phyloP scores from a whole-genome alignment of 2,329 filamentous ascomycete species.

The Microdochium trichocladiopsis region DNA sequence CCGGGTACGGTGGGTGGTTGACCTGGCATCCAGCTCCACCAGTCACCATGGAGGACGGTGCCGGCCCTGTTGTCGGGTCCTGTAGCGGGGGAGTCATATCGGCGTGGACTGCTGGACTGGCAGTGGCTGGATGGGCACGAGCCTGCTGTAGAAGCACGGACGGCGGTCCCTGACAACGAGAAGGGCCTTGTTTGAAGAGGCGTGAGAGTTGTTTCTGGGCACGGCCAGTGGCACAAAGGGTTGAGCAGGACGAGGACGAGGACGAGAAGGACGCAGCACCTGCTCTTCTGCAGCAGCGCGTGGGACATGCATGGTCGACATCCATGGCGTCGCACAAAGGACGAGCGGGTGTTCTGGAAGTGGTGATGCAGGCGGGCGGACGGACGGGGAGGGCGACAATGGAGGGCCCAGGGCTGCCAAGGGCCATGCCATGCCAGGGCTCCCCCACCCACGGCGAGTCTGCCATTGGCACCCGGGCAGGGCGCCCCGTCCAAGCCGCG shows the following conservation, averaged over 20 bases:
- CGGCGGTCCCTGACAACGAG: not conserved
- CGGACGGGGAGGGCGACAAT: not conserved
- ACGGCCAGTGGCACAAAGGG: too few relatives aligned
- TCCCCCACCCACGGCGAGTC: not conserved
- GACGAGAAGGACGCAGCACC: too few relatives aligned
- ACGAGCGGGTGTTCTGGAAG: too few relatives aligned
- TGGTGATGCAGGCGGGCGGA: not conserved
- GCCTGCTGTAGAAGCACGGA: not conserved
- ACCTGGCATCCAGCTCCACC: not conserved
- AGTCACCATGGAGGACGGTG: not conserved
- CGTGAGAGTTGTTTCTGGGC: too few relatives aligned
- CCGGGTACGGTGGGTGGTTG: not conserved
- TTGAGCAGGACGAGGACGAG: too few relatives aligned
- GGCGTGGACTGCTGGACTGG: not conserved
- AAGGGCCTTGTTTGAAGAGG: too few relatives aligned
- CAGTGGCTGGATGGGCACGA: not conserved
- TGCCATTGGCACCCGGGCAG: not conserved
- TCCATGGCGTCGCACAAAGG: too few relatives aligned
- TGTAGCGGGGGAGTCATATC: not conserved
- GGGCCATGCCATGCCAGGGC: not conserved
- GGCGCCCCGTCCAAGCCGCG: not conserved
- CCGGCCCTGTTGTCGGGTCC: not conserved
- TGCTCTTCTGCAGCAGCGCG: too few relatives aligned
- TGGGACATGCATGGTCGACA: too few relatives aligned
- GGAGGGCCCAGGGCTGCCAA: not conserved